Evolutionary conservation across 768 basidiomycete species (phyloP), one percentile per base, ranked within the genome.

Genomic region (Calocera viscosa): DNA sequence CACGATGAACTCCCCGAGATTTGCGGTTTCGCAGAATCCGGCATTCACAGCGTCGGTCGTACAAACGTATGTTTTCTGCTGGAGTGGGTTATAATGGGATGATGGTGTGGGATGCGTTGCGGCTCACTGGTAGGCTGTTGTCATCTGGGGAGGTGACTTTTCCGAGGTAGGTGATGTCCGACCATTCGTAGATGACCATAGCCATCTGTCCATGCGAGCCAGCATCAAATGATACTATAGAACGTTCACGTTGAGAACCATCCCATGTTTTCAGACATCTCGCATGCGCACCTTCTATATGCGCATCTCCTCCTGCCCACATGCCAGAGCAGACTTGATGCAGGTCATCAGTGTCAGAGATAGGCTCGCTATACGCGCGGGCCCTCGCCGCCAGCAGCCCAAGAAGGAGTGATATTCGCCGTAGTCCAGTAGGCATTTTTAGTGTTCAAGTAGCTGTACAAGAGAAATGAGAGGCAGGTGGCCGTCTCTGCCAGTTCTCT

Each of bases 161-260:
- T 35, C 96, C 96, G 1, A 99, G 81, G 74, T 90, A 94, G 53
- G 81, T 77, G 65, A 86, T 86, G 73, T 99, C 96, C 32, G 81
- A 75, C 94, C 94, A 99, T 77, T 98, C 95, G 73, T 97, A 99
- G 26, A 99, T 85, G 65, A 95, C 89, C 82, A 96, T 86, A 30
- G 95, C 91, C 22, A 96, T 79, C 76, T 95, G 90, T 39, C 95
- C 95, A 72, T 86, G 80, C 1, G 93, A 93, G 3, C 81, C 72
- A 19, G 79, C 74, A 71, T 90, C 85, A 78, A 97, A 98, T 2
- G 86, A 86, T 68, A 95, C 78, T 82, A 70, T 66, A 65, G 26
- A 24, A 24, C n/a, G 22, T 19, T 38, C 47, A 49, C n/a, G n/a
- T n/a, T n/a, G n/a, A n/a, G n/a, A n/a, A n/a, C n/a, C n/a, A n/a